These are phyloP conservation scores for Sapria himalayana DNA, from an alignment of 345 rosid species.

Conservation along the genomic window DNA sequence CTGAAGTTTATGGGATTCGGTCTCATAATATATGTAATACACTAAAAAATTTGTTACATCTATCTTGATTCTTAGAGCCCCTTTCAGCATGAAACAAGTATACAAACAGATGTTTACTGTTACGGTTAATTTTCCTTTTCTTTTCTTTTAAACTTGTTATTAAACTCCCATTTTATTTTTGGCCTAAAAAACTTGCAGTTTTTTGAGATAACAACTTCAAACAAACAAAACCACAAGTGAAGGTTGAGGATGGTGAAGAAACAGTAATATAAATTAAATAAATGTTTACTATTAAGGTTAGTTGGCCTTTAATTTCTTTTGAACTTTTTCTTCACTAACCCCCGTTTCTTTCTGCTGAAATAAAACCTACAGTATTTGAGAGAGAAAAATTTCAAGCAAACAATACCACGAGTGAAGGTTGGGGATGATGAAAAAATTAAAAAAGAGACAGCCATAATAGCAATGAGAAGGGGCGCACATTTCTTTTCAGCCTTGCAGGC, in stretches of 20 bases:
- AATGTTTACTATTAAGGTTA: too few species aligned
- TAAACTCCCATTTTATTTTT: too few species aligned
- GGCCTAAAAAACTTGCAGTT: constrained; percentile 14
- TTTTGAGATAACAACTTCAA: constrained; percentile 32
- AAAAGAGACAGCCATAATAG: constrained; percentile 9
- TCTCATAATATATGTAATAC: too few species aligned
- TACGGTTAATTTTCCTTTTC: too few species aligned
- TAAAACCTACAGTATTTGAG: constrained; percentile 10
- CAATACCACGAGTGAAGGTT: constrained; percentile 12
- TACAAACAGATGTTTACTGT: too few species aligned
- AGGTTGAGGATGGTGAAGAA: constrained; percentile 23
- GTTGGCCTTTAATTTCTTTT: too few species aligned
- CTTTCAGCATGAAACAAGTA: too few species aligned
- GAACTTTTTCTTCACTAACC: neutral
- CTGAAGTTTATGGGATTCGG: too few species aligned
- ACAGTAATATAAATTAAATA: too few species aligned
- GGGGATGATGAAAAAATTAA: constrained; percentile 15
- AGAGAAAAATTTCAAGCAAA: constrained; percentile 16
- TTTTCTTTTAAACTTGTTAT: too few species aligned
- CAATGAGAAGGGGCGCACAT: constrained; percentile 13
- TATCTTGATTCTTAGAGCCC: too few species aligned
- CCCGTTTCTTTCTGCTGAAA: neutral
- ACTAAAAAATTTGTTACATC: too few species aligned
- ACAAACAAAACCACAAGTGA: constrained; percentile 23
- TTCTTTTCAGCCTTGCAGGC: constrained; percentile 22